Conservation (phyloP, 2,329 filamentous ascomycete genomes). For the Xylaria sp. region DNA sequence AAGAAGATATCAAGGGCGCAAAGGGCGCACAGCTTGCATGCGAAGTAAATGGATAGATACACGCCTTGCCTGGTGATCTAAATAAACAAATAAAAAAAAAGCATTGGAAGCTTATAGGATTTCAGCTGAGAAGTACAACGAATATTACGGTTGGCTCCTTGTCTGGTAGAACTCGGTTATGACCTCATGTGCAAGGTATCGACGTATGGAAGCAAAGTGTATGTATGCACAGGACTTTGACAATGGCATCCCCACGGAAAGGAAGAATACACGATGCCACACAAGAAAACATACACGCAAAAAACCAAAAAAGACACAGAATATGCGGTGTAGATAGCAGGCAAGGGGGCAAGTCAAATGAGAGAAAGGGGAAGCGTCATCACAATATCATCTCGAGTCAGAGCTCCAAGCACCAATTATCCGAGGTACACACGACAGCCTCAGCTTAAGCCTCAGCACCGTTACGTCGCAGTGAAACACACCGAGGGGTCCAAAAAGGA, state of each 20-base stretch:
- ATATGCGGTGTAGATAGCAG: neutral
- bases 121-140: slow-evolving; percentile 1
- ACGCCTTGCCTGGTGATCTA: neutral
- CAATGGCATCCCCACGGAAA: no score
- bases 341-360: neutral
- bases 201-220: no score
- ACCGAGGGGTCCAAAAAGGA: neutral
- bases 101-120: neutral
- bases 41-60: neutral
- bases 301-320: neutral
- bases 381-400: neutral
- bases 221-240: no score
- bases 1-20: neutral
- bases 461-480: slow-evolving; percentile 4
- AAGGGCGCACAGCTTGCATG: neutral
- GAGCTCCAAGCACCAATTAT: neutral
- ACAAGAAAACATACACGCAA: no score
- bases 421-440: neutral
- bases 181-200: neutral
- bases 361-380: neutral
- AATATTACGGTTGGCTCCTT: neutral
- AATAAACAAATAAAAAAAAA: no score
- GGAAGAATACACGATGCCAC: no score
- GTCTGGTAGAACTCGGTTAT: slow-evolving; percentile 4
- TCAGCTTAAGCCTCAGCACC: neutral